Conservation (phyloP, 2,329 filamentous ascomycete species). For the Phyllosticta citriasiana region DNA sequence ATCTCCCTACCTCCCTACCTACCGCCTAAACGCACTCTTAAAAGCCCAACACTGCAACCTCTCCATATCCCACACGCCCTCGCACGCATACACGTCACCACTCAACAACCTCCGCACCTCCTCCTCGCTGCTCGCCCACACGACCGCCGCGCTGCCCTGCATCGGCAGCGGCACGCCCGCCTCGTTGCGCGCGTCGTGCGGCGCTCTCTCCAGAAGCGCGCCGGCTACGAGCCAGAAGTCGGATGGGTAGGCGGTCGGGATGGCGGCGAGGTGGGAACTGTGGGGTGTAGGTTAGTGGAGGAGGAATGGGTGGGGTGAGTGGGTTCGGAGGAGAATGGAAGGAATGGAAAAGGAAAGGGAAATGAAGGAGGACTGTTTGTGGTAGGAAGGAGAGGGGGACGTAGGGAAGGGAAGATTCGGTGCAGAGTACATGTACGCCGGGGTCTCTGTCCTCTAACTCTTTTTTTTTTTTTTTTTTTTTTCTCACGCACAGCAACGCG, state of each 20-base stretch:
- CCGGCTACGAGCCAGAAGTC: conserved; percentile 57
- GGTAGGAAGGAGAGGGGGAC: too few species aligned
- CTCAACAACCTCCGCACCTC: conserved; percentile 57
- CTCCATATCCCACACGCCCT: conserved; percentile 65
- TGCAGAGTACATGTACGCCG: too few species aligned
- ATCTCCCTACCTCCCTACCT: too few species aligned
- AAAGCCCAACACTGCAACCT: conserved; percentile 41
- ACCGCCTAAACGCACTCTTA: conserved; percentile 33
- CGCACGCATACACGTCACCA: conserved; percentile 61
- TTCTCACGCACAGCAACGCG: too few species aligned
- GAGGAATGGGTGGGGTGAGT: background rate
- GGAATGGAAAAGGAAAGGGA: too few species aligned
- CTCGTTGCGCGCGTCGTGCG: conserved; percentile 36
- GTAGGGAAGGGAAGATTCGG: too few species aligned
- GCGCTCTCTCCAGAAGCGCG: conserved; percentile 56
- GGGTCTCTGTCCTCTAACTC: too few species aligned
- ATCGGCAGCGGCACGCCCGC: conserved; percentile 55
- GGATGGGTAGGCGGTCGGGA: conserved; percentile 31
- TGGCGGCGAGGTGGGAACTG: background rate
- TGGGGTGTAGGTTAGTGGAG: background rate
- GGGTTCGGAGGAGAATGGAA: too few species aligned
- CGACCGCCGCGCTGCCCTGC: conserved; percentile 62
- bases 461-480: too few species aligned
- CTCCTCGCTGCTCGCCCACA: conserved; percentile 56
- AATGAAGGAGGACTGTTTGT: too few species aligned